A percentile compares a stretch with the other conserved stretches of the same genome.
phyloP scores from a whole-genome alignment of 305 asterid genomes.

The Lippia alba region DNA sequence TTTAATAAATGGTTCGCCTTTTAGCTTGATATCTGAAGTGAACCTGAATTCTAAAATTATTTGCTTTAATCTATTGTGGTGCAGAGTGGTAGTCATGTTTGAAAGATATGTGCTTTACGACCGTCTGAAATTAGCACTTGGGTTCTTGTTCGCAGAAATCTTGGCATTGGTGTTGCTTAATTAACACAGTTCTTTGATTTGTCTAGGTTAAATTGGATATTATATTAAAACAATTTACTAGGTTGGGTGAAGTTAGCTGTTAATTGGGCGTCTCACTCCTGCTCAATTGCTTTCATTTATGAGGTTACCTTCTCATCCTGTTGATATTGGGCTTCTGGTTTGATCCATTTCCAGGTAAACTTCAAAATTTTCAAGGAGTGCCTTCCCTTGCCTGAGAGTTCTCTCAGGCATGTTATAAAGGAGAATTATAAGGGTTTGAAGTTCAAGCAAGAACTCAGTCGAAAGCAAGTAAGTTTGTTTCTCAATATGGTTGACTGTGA shows the following conservation, averaged over 20 bases:
- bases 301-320: conserved; percentile 3
- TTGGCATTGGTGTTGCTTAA: no score
- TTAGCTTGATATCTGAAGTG: no score
- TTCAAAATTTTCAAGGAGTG: conserved; percentile 70
- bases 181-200: no score
- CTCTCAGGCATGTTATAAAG: conserved; percentile 55
- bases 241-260: neutral
- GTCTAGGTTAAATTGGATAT: no score
- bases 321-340: conserved; percentile 31
- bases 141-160: no score
- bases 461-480: conserved; percentile 54
- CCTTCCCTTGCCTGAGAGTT: conserved; percentile 69
- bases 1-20: no score
- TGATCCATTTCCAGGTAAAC: conserved; percentile 54
- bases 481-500: conserved; percentile 24
- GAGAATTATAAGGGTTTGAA: conserved; percentile 65
- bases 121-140: no score
- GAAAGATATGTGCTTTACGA: no score
- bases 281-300: conserved; percentile 11
- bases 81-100: no score
- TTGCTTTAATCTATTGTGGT: no score
- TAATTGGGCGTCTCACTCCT: conserved; percentile 1
- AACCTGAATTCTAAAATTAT: no score
- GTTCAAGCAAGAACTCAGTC: conserved; percentile 74
- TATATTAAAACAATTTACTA: no score